Evolutionary conservation across 2,329 filamentous ascomycete species (phyloP).

Genomic region (Coleophoma crateriformis): DNA sequence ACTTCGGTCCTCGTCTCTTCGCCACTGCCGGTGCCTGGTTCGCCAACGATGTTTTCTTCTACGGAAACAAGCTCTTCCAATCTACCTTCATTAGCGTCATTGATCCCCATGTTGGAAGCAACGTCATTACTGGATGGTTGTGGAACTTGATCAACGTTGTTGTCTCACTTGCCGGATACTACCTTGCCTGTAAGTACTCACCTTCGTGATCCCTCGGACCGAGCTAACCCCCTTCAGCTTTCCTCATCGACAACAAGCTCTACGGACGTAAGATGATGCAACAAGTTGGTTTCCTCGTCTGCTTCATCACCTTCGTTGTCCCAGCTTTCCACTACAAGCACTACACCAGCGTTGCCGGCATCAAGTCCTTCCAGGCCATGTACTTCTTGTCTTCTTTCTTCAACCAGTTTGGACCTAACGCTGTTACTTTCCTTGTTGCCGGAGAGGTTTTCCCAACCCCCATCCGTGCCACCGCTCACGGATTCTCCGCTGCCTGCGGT

Average conservation of each 20-base stretch:
- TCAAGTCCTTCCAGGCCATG: slow-evolving; percentile 94
- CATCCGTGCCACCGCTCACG: slow-evolving; percentile 88
- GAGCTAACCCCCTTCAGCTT: slow-evolving; percentile 29
- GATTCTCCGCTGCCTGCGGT: slow-evolving; percentile 85
- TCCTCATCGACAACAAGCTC: slow-evolving; percentile 92
- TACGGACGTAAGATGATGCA: slow-evolving; percentile 97
- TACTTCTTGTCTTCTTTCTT: slow-evolving; percentile 98
- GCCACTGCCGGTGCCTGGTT: slow-evolving; percentile 91
- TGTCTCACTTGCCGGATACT: slow-evolving; percentile 84
- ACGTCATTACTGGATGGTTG: slow-evolving; percentile 81
- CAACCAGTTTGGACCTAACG: slow-evolving; percentile 96
- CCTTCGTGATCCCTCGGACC: slow-evolving; percentile 20
- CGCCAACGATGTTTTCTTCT: slow-evolving; percentile 97
- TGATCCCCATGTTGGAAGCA: slow-evolving; percentile 53
- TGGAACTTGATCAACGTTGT: slow-evolving; percentile 92
- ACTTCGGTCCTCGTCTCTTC: slow-evolving; percentile 82
- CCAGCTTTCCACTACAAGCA: slow-evolving; percentile 85
- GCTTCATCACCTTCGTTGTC: slow-evolving; percentile 89
- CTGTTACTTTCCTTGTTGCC: slow-evolving; percentile 89
- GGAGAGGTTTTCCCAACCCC: slow-evolving; percentile 96
- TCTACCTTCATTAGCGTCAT: slow-evolving; percentile 83
- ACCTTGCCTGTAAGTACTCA: slow-evolving; percentile 56
- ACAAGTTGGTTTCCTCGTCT: slow-evolving; percentile 86
- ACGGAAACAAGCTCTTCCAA: slow-evolving; percentile 98
- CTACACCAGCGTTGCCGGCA: slow-evolving; percentile 66